These are phyloP conservation scores for Elongisporangium undulatum DNA, from an alignment of 352 stramenopile genomes.

Conservation along the genomic window DNA sequence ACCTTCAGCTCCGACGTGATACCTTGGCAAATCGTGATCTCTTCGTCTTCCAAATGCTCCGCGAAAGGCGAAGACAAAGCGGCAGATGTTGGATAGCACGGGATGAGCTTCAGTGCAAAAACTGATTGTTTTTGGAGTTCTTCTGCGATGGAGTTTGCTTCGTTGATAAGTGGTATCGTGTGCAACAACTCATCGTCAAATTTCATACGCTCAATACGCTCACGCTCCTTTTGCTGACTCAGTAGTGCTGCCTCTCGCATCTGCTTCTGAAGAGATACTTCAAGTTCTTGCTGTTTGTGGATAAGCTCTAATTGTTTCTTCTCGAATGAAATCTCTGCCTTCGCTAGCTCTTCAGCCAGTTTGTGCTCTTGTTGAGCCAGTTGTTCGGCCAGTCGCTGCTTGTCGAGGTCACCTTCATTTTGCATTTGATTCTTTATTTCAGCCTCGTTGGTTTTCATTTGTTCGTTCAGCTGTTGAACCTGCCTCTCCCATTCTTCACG, in stretches of 20 bases:
- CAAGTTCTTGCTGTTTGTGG: constrained; percentile 56
- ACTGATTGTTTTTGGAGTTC: constrained; percentile 63
- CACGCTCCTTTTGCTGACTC: constrained; percentile 67
- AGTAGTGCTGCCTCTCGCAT: constrained; percentile 73
- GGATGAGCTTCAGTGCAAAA: constrained; percentile 70
- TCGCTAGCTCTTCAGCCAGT: constrained; percentile 69
- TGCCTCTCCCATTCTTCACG: constrained; percentile 69
- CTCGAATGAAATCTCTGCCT: constrained; percentile 74
- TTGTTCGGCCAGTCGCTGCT: constrained; percentile 65
- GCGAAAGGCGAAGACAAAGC: constrained; percentile 18
- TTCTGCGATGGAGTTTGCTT: constrained; percentile 84
- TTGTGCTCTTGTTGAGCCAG: constrained; percentile 72
- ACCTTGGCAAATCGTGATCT: constrained; percentile 33
- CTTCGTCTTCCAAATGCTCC: constrained; percentile 50
- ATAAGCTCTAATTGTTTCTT: constrained; percentile 70
- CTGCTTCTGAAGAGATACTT: constrained; percentile 70
- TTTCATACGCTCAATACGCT: constrained; percentile 53
- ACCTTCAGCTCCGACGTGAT: constrained; percentile 74
- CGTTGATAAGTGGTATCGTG: constrained; percentile 77
- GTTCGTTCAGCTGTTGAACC: constrained; percentile 58
- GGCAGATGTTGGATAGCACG: constrained; percentile 22
- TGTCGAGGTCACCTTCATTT: constrained; percentile 71
- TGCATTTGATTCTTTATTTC: constrained; percentile 76
- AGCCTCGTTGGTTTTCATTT: constrained; percentile 68
- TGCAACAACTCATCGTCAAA: constrained; percentile 83